Evolutionary conservation across 192 early-diverging fungal species (phyloP), one percentile per base, ranked within the genome.

Genomic region (Linnemannia schmuckeri): DNA sequence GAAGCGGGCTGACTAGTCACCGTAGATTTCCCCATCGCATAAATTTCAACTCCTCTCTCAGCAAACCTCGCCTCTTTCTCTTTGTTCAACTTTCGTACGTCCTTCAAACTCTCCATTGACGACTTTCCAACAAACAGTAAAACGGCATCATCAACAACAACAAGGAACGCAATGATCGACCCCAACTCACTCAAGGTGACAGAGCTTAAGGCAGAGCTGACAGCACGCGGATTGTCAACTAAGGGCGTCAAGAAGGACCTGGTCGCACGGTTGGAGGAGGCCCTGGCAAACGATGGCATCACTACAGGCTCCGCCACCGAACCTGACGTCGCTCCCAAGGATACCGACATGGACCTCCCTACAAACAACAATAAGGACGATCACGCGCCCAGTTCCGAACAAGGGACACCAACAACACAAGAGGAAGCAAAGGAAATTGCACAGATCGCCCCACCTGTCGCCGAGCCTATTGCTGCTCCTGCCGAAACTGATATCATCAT

Each of bases 161-260:
- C 35, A 35, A 18, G 3, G 30, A 61, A 38, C 42, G 57, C 49
- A 35, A 86, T 88, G 89, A 92, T 78, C 75, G 85, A 87, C 72
- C 44, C 72, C 33, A 77, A 81, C 72, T 27, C 79, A 40, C 90
- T 94, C 77, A 94, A 94, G 47, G 93, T 94, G 37, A 83, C 90
- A 27, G 93, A 94, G 61, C 89, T 94, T 78, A 91, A 91, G 74
- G 89, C 91, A 72, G 91, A 93, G 78, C 88, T 95, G 9, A 76
- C 89, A 9, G 83, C 88, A 41, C 91, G 92, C 44, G 88, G 88
- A 20, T 76, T 94, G 37, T 54, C 94, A 17, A 94, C 90, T 0
- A 92, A 89, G 35, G 94, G 94, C 5, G 88, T 93, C 70, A 95
- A 94, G 76, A 93, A 93, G 70, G 94, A 94, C 12, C 74, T 95